Percentiles rank a stretch among this genome's conserved stretches.
These are phyloP conservation scores for Coleophoma cylindrospora DNA, from an alignment of 2,329 filamentous ascomycete species.

Conservation along the genomic window DNA sequence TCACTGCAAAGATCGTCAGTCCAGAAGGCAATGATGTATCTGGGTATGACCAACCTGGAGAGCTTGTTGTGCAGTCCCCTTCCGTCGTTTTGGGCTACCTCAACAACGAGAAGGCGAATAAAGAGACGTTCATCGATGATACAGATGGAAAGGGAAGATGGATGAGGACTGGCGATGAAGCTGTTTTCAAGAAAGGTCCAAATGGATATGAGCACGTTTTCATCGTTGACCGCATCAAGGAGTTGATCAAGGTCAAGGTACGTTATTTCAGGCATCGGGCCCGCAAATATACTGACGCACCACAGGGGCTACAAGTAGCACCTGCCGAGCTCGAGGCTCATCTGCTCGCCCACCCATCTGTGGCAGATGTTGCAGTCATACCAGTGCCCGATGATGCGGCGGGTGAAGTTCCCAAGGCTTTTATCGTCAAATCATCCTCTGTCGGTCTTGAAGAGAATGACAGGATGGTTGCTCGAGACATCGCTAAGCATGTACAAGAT, in stretches of 20 bases:
- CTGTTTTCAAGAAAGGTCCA: slow-evolving; percentile 58
- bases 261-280: slow-evolving; percentile 21
- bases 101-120: slow-evolving; percentile 78
- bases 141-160: slow-evolving; percentile 63
- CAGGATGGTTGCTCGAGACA: slow-evolving; percentile 42
- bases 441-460: slow-evolving; percentile 50
- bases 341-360: slow-evolving; percentile 66
- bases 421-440: slow-evolving; percentile 50
- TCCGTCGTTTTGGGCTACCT: slow-evolving; percentile 78
- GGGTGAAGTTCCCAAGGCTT: slow-evolving; percentile 64
- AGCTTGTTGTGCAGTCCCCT: slow-evolving; percentile 74
- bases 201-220: slow-evolving; percentile 75
- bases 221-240: slow-evolving; percentile 78
- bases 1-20: slow-evolving; percentile 61
- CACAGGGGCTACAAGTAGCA: slow-evolving; percentile 73
- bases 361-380: slow-evolving; percentile 78
- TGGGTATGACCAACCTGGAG: slow-evolving; percentile 68
- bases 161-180: slow-evolving; percentile 84
- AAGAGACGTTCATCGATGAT: slow-evolving; percentile 67
- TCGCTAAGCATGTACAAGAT: slow-evolving; percentile 56
- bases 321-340: slow-evolving; percentile 80
- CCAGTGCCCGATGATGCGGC: slow-evolving; percentile 58
- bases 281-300: slow-evolving; percentile 3
- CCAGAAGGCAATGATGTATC: slow-evolving; percentile 67
- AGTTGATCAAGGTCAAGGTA: slow-evolving; percentile 76